phyloP scores from a whole-genome alignment of 345 rosid species.

The Dimocarpus longan region DNA sequence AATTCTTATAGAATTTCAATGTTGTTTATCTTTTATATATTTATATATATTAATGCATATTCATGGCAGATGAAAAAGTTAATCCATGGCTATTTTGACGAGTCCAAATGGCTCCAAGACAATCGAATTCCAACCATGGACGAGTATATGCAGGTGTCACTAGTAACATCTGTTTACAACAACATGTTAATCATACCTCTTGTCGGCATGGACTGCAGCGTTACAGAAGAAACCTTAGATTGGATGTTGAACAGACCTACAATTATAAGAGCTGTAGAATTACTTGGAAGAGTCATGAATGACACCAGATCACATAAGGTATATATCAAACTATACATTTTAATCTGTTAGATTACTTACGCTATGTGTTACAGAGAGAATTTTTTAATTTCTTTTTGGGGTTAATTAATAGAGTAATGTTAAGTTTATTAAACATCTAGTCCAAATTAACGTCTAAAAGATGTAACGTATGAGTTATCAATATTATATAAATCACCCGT shows the following conservation, averaged over 20 bases:
- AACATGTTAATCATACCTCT: neutral
- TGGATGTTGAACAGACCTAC: slow-evolving; percentile 1
- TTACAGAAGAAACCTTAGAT: neutral
- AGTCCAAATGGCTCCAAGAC: neutral
- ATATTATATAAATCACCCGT: no score
- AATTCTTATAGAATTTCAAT: no score
- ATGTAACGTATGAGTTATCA: no score
- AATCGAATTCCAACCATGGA: slow-evolving; percentile 1
- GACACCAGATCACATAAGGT: slow-evolving; percentile 1
- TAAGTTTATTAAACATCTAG: no score
- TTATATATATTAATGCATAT: neutral
- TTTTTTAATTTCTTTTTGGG: no score
- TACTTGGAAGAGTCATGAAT: slow-evolving; percentile 1
- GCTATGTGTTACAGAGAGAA: no score
- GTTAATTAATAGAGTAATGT: no score
- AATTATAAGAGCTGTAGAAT: neutral
- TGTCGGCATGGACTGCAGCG: neutral
- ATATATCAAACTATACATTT: neutral
- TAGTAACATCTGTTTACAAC: neutral
- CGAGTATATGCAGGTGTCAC: neutral
- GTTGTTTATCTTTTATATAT: neutral
- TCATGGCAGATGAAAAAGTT: slow-evolving; percentile 4
- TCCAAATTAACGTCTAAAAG: no score
- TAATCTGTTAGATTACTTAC: no score
- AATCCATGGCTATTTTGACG: neutral